These are phyloP conservation scores for Bertia moriformis DNA, from an alignment of 2,329 filamentous ascomycete species.

Conservation along the genomic window DNA sequence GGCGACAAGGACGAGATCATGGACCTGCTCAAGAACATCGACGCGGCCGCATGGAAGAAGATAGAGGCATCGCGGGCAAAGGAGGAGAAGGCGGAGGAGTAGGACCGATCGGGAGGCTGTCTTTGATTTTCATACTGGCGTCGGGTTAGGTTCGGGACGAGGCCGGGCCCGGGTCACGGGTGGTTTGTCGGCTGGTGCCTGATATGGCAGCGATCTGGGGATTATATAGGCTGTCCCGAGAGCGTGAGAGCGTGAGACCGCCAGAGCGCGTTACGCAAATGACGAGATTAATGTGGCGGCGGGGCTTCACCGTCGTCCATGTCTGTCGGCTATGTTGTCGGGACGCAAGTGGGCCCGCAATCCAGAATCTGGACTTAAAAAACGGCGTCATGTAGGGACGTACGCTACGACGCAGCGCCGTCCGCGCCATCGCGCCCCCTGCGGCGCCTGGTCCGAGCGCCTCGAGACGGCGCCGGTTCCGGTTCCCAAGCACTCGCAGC, in stretches of 20 bases:
- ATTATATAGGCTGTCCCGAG: too few species aligned
- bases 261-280: too few species aligned
- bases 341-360: background rate
- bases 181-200: too few species aligned
- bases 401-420: too few species aligned
- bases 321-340: background rate
- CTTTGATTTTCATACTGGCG: background rate
- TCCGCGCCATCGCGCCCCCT: too few species aligned
- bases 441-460: constrained; percentile 28
- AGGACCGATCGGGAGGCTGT: background rate
- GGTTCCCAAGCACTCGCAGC: constrained; percentile 48
- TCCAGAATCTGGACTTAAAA: constrained; percentile 3
- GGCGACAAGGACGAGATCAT: constrained; percentile 7
- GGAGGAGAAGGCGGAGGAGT: background rate
- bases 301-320: background rate
- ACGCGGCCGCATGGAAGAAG: too few species aligned
- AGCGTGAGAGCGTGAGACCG: too few species aligned
- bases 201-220: too few species aligned
- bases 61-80: too few species aligned
- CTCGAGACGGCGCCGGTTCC: constrained; percentile 50
- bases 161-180: background rate
- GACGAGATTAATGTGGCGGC: background rate
- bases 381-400: too few species aligned
- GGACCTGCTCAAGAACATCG: background rate
- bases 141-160: background rate